phyloP scores from a whole-genome alignment of 1,284 basidiomycete genomes.

The Fistulinella cinereoalba region DNA sequence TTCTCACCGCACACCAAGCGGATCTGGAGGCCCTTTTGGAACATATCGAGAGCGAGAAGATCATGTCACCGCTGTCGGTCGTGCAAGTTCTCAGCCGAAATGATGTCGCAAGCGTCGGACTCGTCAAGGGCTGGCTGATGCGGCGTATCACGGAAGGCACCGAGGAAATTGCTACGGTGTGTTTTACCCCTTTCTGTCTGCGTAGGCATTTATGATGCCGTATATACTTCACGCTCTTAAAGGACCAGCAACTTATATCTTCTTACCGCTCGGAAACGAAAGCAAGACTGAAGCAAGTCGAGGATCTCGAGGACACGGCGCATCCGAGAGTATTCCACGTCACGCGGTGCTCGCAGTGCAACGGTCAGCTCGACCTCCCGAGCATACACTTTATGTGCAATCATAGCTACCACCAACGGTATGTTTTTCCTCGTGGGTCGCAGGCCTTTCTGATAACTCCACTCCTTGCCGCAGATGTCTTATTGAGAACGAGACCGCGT shows the following conservation, averaged over 20 bases:
- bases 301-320: conserved; percentile 72
- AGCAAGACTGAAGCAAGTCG: conserved; percentile 79
- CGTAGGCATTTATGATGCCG: no score
- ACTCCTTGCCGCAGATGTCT: conserved; percentile 57
- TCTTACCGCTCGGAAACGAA: conserved; percentile 87
- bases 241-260: conserved; percentile 82
- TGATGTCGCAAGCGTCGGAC: conserved; percentile 83
- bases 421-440: conserved; percentile 11
- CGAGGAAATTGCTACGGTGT: conserved; percentile 77
- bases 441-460: background rate
- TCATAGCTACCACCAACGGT: conserved; percentile 95
- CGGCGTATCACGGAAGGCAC: conserved; percentile 69
- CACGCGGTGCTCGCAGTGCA: conserved; percentile 86
- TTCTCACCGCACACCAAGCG: conserved; percentile 65
- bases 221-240: no score
- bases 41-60: conserved; percentile 72
- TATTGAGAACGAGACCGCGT: conserved; percentile 83
- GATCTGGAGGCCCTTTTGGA: conserved; percentile 74
- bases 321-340: conserved; percentile 90
- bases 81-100: conserved; percentile 88
- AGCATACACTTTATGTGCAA: conserved; percentile 98
- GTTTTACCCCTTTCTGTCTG: conserved; percentile 35
- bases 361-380: conserved; percentile 87
- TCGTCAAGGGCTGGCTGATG: conserved; percentile 88
- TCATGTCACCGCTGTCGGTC: conserved; percentile 86